Conservation (phyloP, 2,329 filamentous ascomycete species). For the Blastomyces silverae region DNA sequence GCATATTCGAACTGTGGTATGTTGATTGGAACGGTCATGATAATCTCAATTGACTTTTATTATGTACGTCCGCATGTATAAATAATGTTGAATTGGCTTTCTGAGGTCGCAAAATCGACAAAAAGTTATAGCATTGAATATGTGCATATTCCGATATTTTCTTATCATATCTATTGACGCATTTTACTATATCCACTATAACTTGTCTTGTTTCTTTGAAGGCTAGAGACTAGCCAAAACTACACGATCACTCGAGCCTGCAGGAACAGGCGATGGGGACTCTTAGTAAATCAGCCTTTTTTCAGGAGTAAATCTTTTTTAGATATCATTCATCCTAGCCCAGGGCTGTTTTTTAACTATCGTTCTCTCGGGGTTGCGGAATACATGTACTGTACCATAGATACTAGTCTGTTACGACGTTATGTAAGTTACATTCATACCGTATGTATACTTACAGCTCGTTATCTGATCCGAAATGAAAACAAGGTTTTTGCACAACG, state of each 20-base stretch:
- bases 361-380: background rate
- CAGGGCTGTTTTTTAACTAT: background rate
- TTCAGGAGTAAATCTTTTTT: background rate
- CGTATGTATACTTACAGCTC: background rate
- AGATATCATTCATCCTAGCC: too few relatives aligned
- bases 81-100: background rate
- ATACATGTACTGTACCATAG: background rate
- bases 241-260: background rate
- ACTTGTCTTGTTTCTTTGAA: background rate
- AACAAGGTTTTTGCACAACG: slow-evolving; percentile 2
- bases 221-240: background rate
- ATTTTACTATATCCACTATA: too few relatives aligned
- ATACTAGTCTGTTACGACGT: background rate
- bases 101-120: too few relatives aligned
- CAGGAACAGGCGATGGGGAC: background rate
- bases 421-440: background rate
- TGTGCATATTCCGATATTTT: too few relatives aligned
- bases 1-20: slow-evolving; percentile 28
- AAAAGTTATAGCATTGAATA: too few relatives aligned
- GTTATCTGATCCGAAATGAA: slow-evolving; percentile 10
- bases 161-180: too few relatives aligned
- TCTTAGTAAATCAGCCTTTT: background rate
- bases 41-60: background rate
- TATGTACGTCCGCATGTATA: background rate
- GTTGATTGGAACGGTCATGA: slow-evolving; percentile 4